Conservation (phyloP, 1,284 basidiomycete species). For the Boletus calvinii region DNA sequence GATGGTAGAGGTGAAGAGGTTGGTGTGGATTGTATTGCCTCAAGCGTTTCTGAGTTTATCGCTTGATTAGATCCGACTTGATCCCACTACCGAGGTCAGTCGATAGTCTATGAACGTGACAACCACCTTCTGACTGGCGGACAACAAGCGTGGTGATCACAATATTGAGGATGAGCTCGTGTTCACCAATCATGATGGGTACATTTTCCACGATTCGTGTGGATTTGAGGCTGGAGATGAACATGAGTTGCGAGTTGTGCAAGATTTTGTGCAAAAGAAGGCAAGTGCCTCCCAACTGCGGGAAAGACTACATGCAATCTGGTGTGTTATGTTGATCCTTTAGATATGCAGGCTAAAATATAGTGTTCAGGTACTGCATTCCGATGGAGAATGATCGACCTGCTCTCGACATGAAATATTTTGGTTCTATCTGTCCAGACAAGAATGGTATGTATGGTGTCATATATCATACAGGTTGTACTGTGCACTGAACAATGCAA, state of each 20-base stretch:
- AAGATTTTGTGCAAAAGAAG: not conserved
- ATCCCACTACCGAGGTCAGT: conserved; percentile 2
- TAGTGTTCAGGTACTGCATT: conserved; percentile 1
- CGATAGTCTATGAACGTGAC: too few relatives aligned
- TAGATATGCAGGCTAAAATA: not conserved
- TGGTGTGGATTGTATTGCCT: not conserved
- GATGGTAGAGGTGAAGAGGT: not conserved
- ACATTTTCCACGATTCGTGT: conserved; percentile 6
- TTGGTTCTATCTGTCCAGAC: conserved; percentile 1
- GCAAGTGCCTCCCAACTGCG: not conserved
- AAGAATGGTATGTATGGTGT: not conserved
- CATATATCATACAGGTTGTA: too few relatives aligned
- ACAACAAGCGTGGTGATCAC: not conserved
- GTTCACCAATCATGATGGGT: conserved; percentile 1
- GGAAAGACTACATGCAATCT: conserved; percentile 6
- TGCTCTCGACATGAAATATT: not conserved
- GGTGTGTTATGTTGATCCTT: not conserved
- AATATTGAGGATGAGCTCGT: conserved; percentile 3
- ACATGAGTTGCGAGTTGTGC: not conserved
- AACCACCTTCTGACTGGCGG: not conserved
- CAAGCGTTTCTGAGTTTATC: not conserved
- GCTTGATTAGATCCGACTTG: not conserved
- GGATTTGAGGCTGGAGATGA: conserved; percentile 4
- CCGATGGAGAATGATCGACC: conserved; percentile 6
- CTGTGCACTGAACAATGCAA: not conserved